phyloP scores from a whole-genome alignment of 805 yeast genomes.

The Spathaspora gorwiae region DNA sequence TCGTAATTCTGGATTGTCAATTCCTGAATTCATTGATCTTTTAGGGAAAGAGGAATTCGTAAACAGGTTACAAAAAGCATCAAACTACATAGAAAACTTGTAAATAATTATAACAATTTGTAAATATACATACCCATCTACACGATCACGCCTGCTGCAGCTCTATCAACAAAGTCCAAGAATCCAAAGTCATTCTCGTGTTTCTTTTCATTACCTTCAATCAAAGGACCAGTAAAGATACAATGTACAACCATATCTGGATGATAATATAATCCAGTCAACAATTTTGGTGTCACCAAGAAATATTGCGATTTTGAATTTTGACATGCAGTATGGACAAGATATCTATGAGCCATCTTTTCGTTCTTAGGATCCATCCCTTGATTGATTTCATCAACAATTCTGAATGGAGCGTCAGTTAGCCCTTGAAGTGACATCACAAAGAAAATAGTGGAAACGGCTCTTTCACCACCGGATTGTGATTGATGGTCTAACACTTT shows the following conservation, averaged over 20 bases:
- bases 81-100: slow-evolving; percentile 1
- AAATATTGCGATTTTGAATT: slow-evolving; percentile 71
- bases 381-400: slow-evolving; percentile 96
- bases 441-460: slow-evolving; percentile 88
- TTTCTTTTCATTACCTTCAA: slow-evolving; percentile 16
- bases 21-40: slow-evolving; percentile 53
- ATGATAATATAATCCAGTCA: slow-evolving; percentile 73
- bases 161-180: slow-evolving; percentile 24
- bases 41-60: slow-evolving; percentile 44
- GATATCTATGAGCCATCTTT: slow-evolving; percentile 73
- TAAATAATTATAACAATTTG: neutral
- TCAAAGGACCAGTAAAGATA: slow-evolving; percentile 46
- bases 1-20: slow-evolving; percentile 61
- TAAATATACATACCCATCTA: slow-evolving; percentile 2
- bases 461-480: slow-evolving; percentile 97
- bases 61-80: slow-evolving; percentile 18
- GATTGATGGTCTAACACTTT: slow-evolving; percentile 76
- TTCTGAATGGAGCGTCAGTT: slow-evolving; percentile 85
- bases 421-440: slow-evolving; percentile 86
- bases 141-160: neutral
- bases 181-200: slow-evolving; percentile 16
- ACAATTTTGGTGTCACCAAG: slow-evolving; percentile 85
- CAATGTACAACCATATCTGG: slow-evolving; percentile 81
- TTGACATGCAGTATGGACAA: slow-evolving; percentile 78
- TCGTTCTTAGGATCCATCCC: slow-evolving; percentile 98